A percentile compares a stretch with the other conserved stretches of the same genome.
Conservation (phyloP, 2,329 filamentous ascomycete genomes). For the Fusarium sp. region DNA sequence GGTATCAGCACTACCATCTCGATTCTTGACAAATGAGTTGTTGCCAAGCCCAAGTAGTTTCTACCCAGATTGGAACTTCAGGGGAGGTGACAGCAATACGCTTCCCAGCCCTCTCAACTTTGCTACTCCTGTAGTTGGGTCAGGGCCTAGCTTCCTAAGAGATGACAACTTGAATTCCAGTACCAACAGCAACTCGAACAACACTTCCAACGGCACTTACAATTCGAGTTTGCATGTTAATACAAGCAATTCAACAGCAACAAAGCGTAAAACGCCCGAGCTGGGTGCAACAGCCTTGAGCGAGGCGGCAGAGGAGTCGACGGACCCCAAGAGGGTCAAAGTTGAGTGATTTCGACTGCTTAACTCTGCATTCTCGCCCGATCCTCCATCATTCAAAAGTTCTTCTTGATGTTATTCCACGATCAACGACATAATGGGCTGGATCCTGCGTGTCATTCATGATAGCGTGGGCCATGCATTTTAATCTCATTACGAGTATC, state of each 20-base stretch:
- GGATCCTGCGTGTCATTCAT: slow-evolving; percentile 35
- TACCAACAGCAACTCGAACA: slow-evolving; percentile 31
- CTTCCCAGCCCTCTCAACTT: slow-evolving; percentile 94
- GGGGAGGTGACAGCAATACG: slow-evolving; percentile 81
- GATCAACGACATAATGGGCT: slow-evolving; percentile 30
- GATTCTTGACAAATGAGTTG: slow-evolving; percentile 89
- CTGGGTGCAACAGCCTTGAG: slow-evolving; percentile 54
- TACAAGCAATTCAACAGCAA: slow-evolving; percentile 37
- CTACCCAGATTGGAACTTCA: slow-evolving; percentile 90
- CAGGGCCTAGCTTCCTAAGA: slow-evolving; percentile 72
- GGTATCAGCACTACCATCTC: slow-evolving; percentile 91
- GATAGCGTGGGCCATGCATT: slow-evolving; percentile 8
- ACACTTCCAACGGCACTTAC: slow-evolving; percentile 22
- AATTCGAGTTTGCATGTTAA: slow-evolving; percentile 40
- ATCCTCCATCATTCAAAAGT: slow-evolving; percentile 22
- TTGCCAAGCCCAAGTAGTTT: slow-evolving; percentile 93
- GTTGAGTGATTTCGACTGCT: slow-evolving; percentile 55
- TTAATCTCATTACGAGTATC: not conserved
- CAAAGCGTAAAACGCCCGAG: slow-evolving; percentile 71
- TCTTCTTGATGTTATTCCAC: slow-evolving; percentile 18
- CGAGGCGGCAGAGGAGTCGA: slow-evolving; percentile 56
- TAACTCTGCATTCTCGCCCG: not conserved
- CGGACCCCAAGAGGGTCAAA: slow-evolving; percentile 66
- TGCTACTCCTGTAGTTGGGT: slow-evolving; percentile 79
- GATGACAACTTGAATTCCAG: slow-evolving; percentile 59